Conservation (phyloP, 78 protist species). For the Dictyostelium brefeldianum region DNA sequence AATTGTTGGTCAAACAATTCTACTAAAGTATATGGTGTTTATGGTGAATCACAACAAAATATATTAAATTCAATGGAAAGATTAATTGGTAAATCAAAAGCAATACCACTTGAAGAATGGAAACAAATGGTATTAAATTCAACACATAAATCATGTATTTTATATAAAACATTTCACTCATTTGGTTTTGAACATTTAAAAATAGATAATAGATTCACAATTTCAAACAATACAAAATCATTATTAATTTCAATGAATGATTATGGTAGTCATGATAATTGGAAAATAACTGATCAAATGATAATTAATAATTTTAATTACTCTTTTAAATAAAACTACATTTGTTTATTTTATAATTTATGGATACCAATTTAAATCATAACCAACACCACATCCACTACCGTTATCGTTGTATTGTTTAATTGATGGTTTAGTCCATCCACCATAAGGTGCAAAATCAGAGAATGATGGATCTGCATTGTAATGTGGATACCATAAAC, state of each 20-base stretch:
- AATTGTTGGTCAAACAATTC: background rate
- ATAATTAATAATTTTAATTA: background rate
- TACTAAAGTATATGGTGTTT: background rate
- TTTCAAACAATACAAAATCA: background rate
- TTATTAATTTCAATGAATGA: background rate
- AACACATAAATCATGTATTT: background rate
- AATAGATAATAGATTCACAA: background rate
- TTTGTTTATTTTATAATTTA: background rate
- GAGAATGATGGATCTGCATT: conserved; percentile 24
- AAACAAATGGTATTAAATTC: background rate
- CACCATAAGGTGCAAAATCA: conserved; percentile 76
- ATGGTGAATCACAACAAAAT: background rate
- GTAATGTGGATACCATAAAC: conserved; percentile 81
- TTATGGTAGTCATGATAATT: background rate
- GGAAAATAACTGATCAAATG: background rate
- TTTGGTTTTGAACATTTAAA: background rate
- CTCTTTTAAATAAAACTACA: background rate
- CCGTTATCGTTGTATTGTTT: conserved; percentile 59
- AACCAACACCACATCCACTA: conserved; percentile 28
- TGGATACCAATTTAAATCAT: conserved; percentile 53
- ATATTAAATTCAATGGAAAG: background rate
- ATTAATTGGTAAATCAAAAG: background rate
- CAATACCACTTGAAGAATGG: background rate
- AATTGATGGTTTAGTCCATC: conserved; percentile 66
- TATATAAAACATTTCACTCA: background rate